phyloP scores from a whole-genome alignment of 2,329 filamentous ascomycete genomes.

The Blastomyces gilchristii region DNA sequence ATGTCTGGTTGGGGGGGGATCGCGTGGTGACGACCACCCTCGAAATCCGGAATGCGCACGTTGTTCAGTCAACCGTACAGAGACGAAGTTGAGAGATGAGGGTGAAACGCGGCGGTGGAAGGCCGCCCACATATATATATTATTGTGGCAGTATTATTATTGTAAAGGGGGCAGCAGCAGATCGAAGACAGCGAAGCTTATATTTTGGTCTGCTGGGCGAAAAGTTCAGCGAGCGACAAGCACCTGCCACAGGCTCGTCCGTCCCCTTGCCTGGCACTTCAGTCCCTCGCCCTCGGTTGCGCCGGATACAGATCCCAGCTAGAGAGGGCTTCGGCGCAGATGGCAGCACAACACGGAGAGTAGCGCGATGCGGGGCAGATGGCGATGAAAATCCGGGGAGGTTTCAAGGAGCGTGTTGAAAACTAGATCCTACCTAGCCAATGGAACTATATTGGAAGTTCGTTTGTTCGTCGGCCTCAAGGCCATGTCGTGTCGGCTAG shows the following conservation, averaged over 20 bases:
- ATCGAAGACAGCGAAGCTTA: background rate
- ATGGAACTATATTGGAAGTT: background rate
- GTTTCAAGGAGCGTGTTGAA: background rate
- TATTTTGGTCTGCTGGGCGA: background rate
- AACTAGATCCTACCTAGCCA: background rate
- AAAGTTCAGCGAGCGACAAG: background rate
- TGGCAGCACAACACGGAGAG: background rate
- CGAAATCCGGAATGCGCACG: constrained; percentile 9
- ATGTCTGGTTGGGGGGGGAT: background rate
- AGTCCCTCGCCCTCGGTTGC: constrained; percentile 5
- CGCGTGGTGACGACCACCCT: constrained; percentile 1
- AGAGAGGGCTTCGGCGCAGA: background rate
- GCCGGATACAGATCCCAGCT: constrained; percentile 4
- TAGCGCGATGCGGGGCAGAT: background rate
- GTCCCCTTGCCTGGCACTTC: background rate
- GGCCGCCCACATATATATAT: constrained; percentile 15
- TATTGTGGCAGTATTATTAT: background rate
- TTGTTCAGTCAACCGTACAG: constrained; percentile 15
- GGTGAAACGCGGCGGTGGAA: constrained; percentile 24
- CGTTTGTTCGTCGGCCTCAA: background rate
- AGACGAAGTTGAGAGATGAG: constrained; percentile 24
- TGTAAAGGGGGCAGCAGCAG: background rate
- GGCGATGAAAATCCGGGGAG: background rate
- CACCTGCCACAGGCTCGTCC: background rate
- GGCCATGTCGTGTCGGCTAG: no score